A percentile compares a stretch with the other conserved stretches of the same genome.
Evolutionary conservation across 176 grass and related monocot genomes (phyloP).

Genomic region (Carex parvula): DNA sequence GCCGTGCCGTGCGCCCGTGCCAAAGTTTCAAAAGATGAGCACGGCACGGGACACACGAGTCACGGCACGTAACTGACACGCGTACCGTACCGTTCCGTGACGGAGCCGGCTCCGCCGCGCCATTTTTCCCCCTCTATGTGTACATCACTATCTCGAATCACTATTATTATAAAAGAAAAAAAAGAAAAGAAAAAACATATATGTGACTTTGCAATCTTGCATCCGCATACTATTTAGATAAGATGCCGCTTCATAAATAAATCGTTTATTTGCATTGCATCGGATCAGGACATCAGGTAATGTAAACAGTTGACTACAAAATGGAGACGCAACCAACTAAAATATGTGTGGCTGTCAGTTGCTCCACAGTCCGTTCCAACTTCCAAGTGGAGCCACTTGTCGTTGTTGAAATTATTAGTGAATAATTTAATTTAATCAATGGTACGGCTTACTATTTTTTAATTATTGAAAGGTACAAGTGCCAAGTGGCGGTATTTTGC

Average conservation of each 20-base stretch:
- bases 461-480: not conserved
- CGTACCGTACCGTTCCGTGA: too few species aligned
- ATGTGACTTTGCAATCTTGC: too few species aligned
- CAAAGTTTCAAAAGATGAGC: too few species aligned
- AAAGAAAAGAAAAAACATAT: too few species aligned
- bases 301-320: not conserved
- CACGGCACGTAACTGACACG: too few species aligned
- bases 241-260: not conserved
- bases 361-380: not conserved
- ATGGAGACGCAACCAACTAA: not conserved
- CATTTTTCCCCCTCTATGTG: too few species aligned
- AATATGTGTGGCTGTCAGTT: not conserved
- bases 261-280: not conserved
- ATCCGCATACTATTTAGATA: not conserved
- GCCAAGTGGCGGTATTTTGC: not conserved
- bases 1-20: too few species aligned
- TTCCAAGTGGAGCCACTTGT: not conserved
- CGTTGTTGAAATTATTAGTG: not conserved
- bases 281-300: not conserved
- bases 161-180: too few species aligned
- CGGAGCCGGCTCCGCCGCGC: too few species aligned
- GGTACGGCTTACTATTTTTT: not conserved
- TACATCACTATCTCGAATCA: not conserved
- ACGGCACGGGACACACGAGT: too few species aligned
- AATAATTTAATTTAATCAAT: conserved; percentile 4